Conservation (phyloP, 805 yeast species). For the Clavispora phyllophila region DNA sequence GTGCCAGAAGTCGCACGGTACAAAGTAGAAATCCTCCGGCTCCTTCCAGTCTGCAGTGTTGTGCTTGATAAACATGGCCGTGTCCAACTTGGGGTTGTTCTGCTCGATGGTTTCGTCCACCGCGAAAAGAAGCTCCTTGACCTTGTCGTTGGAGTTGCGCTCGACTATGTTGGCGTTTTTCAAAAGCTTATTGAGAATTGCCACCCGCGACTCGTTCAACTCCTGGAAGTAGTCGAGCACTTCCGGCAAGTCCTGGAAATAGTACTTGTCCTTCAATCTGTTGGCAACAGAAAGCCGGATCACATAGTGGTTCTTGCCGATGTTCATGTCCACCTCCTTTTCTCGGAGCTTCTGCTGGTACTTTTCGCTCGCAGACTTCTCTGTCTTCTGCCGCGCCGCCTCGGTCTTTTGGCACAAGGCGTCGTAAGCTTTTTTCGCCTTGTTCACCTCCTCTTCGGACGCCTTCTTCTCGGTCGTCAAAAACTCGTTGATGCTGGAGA, state of each 20-base stretch:
- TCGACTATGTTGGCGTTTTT: conserved; percentile 60
- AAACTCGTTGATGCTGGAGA: conserved; percentile 57
- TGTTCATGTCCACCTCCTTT: conserved; percentile 76
- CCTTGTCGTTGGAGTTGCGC: conserved; percentile 38
- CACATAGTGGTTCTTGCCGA: conserved; percentile 78
- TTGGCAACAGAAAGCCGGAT: conserved; percentile 80
- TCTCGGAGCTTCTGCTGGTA: conserved; percentile 52
- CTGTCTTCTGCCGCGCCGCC: conserved; percentile 66
- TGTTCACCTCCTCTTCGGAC: conserved; percentile 52
- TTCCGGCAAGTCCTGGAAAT: conserved; percentile 90
- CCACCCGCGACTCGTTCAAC: conserved; percentile 72
- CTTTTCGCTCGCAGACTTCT: conserved; percentile 48
- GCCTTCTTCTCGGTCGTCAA: conserved; percentile 44
- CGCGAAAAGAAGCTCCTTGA: conserved; percentile 46
- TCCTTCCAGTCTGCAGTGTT: conserved; percentile 73
- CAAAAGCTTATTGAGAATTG: conserved; percentile 65
- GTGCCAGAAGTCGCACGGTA: conserved; percentile 94
- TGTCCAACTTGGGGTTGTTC: conserved; percentile 70
- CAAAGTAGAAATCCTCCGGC: conserved; percentile 77
- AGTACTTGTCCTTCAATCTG: conserved; percentile 87
- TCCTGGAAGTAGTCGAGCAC: conserved; percentile 79
- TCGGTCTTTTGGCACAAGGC: conserved; percentile 77
- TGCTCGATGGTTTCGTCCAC: conserved; percentile 56
- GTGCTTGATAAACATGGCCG: conserved; percentile 90
- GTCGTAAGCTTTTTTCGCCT: conserved; percentile 76